Evolutionary conservation across 1,139 yeast species (phyloP), one percentile per base, ranked within the genome.

Genomic region (Pneumocystis sp.): DNA sequence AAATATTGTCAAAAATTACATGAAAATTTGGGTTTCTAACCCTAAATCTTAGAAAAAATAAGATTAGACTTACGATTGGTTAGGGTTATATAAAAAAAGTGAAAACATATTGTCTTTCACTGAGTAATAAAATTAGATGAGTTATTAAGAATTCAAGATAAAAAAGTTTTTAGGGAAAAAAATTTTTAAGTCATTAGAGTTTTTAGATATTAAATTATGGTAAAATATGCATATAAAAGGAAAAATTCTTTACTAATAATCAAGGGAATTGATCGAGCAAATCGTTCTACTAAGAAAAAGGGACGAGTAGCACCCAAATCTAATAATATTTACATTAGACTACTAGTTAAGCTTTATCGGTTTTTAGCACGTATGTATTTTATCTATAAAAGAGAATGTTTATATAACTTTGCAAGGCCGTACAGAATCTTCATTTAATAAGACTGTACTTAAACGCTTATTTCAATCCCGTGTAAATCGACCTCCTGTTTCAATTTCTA

Each of bases 291-390:
- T 79, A 89, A 91, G 83, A 83, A 86, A 75, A 87, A 96, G 81
- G 96, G 89, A 89, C 91, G 99, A 84, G 83, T 87, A 78, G 97
- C 97, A 81, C 99, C 98, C 83, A 90, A 90, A 85, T 91, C 97
- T 74, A 96, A 93, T 83, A 95, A 93, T 80, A 96, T 91, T 82
- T 93, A 95, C 96, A 85, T 93, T 83, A 87, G 87, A 82, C 82
- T 93, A 79, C 87, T 93, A 82, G 98, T 93, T 80, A 91, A 91
- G 86, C 85, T 93, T 77, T 93, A 91, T 89, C 82, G 97, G 78
- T 95, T 89, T 95, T 85, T 93, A 82, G 97, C 97, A 83, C 97
- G 98, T 88, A 87, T 82, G 96, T 88, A 50, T 21, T 12, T 59
- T 15, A 37, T 59, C 3, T 29, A n/a, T 8, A 34, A 21, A 19